phyloP scores from a whole-genome alignment of 208 protist species.

The Tritrichomonas musculus region DNA sequence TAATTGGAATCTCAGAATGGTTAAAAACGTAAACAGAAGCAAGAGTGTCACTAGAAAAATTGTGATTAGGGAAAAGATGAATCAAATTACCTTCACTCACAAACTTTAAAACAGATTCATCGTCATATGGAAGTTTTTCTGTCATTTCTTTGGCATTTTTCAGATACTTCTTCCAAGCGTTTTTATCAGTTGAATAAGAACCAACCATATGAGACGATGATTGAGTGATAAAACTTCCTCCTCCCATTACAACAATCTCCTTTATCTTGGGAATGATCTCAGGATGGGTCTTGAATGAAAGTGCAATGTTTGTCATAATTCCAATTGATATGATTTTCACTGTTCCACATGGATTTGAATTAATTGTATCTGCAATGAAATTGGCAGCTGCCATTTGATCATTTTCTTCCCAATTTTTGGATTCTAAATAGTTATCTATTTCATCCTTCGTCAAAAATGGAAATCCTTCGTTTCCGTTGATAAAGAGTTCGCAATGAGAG shows the following conservation, averaged over 20 bases:
- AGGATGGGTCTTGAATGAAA: not conserved
- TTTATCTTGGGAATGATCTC: not conserved
- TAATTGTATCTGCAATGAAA: not conserved
- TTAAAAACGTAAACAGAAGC: not conserved
- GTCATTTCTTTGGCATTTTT: not conserved
- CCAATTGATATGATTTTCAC: too few relatives aligned
- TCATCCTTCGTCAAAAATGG: not conserved
- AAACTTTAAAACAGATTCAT: not conserved
- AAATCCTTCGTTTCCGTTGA: not conserved
- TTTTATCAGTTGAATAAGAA: too few relatives aligned
- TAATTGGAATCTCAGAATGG: not conserved
- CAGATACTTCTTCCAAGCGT: too few relatives aligned
- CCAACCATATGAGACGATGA: too few relatives aligned
- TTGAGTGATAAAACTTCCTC: not conserved
- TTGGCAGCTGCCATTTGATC: not conserved
- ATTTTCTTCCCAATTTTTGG: not conserved
- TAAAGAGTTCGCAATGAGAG: not conserved
- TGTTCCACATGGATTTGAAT: not conserved
- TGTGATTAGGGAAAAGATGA: not conserved
- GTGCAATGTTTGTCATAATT: too few relatives aligned
- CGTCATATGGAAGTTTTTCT: not conserved
- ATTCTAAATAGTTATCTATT: not conserved
- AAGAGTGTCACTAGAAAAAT: not conserved
- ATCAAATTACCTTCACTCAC: not conserved
- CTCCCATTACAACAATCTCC: not conserved